phyloP scores from a whole-genome alignment of 1,139 yeast genomes.

The Magnusiomyces tetraspermus region DNA sequence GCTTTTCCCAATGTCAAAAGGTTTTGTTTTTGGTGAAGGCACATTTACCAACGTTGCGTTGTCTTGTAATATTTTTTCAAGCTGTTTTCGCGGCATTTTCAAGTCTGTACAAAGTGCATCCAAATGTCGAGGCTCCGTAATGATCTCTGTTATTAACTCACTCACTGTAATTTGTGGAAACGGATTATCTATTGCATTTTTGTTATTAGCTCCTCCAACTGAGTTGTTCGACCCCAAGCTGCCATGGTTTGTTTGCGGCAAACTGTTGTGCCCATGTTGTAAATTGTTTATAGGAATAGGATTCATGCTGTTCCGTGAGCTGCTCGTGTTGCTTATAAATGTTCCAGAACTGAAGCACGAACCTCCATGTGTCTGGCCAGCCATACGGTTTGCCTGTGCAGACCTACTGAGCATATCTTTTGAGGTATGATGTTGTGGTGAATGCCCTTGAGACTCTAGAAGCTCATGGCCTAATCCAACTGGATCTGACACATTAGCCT shows the following conservation, averaged over 20 bases:
- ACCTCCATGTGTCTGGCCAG: neutral
- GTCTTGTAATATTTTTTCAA: constrained; percentile 26
- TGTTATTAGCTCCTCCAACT: neutral
- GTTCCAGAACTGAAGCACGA: constrained; percentile 1
- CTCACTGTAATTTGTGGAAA: constrained; percentile 18
- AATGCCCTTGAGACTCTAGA: neutral
- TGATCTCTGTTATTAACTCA: constrained; percentile 37
- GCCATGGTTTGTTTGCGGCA: neutral
- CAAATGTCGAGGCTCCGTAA: constrained; percentile 47
- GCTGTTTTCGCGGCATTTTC: constrained; percentile 46
- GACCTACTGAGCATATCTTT: neutral
- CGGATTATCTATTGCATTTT: neutral
- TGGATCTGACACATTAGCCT: neutral
- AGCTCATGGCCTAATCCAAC: neutral
- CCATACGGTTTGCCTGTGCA: neutral
- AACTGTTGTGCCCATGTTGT: neutral
- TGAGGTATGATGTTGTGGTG: neutral
- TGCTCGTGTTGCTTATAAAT: neutral
- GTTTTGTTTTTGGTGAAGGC: neutral
- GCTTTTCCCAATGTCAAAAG: neutral
- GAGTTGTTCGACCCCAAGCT: neutral
- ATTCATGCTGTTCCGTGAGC: neutral
- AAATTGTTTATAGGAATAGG: neutral
- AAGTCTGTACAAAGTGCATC: constrained; percentile 69
- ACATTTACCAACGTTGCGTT: neutral